phyloP scores from a whole-genome alignment of 164 flowering plant genomes.

The Magnolia sinica region DNA sequence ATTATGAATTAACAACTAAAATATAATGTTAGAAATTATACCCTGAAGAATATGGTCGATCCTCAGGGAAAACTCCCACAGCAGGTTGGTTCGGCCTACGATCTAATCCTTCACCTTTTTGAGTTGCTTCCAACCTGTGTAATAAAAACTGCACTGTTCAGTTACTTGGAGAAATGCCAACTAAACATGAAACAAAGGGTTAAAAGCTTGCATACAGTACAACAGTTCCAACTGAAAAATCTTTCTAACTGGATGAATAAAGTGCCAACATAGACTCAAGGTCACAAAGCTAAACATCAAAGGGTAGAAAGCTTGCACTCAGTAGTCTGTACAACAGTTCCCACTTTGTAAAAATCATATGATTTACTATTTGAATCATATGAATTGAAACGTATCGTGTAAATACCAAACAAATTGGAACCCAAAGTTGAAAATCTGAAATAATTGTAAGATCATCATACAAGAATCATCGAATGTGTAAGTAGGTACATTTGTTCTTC shows the following conservation, averaged over 20 bases:
- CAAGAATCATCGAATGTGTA: too few relatives aligned
- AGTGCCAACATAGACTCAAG: neutral
- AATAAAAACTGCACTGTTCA: neutral
- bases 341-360: neutral
- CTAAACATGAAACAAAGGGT: neutral
- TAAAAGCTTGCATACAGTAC: neutral
- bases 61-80: neutral
- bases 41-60: slow-evolving; percentile 6
- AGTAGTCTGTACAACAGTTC: neutral
- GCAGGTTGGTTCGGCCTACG: neutral
- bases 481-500: too few relatives aligned
- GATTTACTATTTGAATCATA: neutral
- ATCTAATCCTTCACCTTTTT: neutral
- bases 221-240: neutral
- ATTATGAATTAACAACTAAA: too few relatives aligned
- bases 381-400: too few relatives aligned
- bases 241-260: neutral
- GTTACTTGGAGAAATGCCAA: neutral
- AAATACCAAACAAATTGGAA: too few relatives aligned
- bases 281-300: neutral
- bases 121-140: neutral
- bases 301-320: neutral
- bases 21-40: neutral
- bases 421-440: too few relatives aligned
- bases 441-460: too few relatives aligned